These are phyloP conservation scores for Tylopilus sp. DNA, from an alignment of 768 basidiomycete genomes.

Conservation along the genomic window DNA sequence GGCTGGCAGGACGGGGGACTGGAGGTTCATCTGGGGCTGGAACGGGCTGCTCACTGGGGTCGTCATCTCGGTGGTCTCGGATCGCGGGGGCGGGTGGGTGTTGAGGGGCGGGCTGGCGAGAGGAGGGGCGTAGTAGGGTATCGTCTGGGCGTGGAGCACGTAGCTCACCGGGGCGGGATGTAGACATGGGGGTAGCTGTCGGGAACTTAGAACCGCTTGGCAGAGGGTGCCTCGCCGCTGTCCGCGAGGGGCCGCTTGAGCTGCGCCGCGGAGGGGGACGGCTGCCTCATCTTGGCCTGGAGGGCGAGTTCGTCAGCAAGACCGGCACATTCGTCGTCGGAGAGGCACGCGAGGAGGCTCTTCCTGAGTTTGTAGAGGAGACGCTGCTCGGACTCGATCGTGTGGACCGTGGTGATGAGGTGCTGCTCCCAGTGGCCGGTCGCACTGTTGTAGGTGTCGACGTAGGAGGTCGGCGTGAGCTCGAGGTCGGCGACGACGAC, in stretches of 20 bases:
- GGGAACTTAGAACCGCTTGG: conserved; percentile 28
- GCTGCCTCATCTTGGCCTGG: conserved; percentile 34
- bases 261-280: conserved; percentile 8
- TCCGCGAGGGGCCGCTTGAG: conserved; percentile 29
- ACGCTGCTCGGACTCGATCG: conserved; percentile 58
- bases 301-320: conserved; percentile 53
- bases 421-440: conserved; percentile 70
- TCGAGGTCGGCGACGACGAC: conserved; percentile 54
- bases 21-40: conserved; percentile 12
- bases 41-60: conserved; percentile 16
- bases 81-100: conserved; percentile 10
- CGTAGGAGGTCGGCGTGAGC: conserved; percentile 47
- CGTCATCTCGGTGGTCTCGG: conserved; percentile 16
- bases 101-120: conserved; percentile 19
- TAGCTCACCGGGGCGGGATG: conserved; percentile 29
- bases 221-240: conserved; percentile 21
- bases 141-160: conserved; percentile 26
- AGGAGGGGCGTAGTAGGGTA: conserved; percentile 25
- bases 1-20: conserved; percentile 16
- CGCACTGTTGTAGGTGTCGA: conserved; percentile 55
- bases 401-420: conserved; percentile 52
- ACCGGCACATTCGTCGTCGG: conserved; percentile 55
- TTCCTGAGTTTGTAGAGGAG: conserved; percentile 60
- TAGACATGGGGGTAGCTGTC: conserved; percentile 31
- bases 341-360: conserved; percentile 53